Conservation (phyloP, 2,329 filamentous ascomycete species). For the Apiospora phragmitis region DNA sequence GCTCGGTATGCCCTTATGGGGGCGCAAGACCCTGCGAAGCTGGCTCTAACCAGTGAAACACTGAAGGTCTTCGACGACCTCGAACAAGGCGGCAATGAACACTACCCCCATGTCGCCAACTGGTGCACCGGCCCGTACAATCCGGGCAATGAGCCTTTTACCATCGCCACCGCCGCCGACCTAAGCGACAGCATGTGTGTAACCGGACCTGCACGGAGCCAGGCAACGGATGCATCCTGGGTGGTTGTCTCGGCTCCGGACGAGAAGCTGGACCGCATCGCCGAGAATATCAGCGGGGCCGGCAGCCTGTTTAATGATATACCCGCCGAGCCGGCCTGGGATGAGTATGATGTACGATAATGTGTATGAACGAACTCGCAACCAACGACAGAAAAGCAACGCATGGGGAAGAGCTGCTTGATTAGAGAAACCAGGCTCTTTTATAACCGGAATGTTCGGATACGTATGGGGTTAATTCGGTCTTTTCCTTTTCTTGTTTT, state of each 20-base stretch:
- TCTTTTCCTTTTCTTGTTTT: background rate
- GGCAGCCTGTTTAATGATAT: conserved; percentile 4
- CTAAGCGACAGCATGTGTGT: conserved; percentile 18
- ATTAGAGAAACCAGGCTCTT: background rate
- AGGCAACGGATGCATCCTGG: conserved; percentile 16
- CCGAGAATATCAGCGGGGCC: conserved; percentile 12
- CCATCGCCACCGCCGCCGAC: conserved; percentile 10
- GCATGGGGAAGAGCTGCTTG: background rate
- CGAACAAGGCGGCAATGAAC: conserved; percentile 9
- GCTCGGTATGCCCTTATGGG: background rate
- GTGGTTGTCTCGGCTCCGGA: background rate
- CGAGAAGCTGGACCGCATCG: conserved; percentile 9
- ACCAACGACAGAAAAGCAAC: background rate
- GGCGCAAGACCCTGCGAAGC: background rate
- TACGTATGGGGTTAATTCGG: background rate
- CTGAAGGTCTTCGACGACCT: conserved; percentile 22
- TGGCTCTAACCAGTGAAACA: conserved; percentile 18
- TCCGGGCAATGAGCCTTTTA: background rate
- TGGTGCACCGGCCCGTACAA: conserved; percentile 20
- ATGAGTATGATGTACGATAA: background rate
- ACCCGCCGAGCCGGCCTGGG: background rate
- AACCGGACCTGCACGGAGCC: conserved; percentile 11
- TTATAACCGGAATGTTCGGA: background rate
- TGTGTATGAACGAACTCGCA: background rate
- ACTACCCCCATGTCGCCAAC: conserved; percentile 15